Evolutionary conservation across 495 filamentous ascomycete genomes (phyloP).

Genomic region (Neurospora pannonica): DNA sequence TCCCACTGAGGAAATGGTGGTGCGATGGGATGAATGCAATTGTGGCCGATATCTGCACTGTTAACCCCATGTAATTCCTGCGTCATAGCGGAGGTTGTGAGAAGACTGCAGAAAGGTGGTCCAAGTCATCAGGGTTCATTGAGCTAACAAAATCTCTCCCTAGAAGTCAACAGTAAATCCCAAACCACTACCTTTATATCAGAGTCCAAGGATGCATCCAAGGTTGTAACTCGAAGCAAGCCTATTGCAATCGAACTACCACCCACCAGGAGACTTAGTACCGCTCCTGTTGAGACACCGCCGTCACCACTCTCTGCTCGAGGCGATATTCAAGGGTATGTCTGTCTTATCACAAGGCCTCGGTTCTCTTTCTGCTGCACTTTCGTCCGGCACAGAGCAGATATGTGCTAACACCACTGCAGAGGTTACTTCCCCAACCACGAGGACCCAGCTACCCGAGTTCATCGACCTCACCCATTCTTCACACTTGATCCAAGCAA

Average conservation of each 20-base stretch:
- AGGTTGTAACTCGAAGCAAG: slow-evolving; percentile 14
- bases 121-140: neutral
- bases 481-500: slow-evolving; percentile 23
- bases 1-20: neutral
- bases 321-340: slow-evolving; percentile 42
- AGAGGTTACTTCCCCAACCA: slow-evolving; percentile 46
- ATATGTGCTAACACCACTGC: neutral
- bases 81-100: neutral
- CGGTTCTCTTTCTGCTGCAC: neutral
- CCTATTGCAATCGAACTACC: slow-evolving; percentile 41
- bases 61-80: neutral
- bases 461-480: slow-evolving; percentile 34
- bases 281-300: slow-evolving; percentile 28
- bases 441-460: slow-evolving; percentile 31
- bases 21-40: neutral
- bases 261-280: slow-evolving; percentile 17
- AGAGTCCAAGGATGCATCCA: neutral
- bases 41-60: neutral
- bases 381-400: neutral
- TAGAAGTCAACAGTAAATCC: neutral
- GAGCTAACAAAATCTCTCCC: neutral
- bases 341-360: slow-evolving; percentile 2
- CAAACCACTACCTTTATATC: neutral
- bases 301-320: slow-evolving; percentile 37
- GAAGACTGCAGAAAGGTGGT: neutral